phyloP scores from a whole-genome alignment of 1,284 basidiomycete genomes.

The Microbotryum saponariae region DNA sequence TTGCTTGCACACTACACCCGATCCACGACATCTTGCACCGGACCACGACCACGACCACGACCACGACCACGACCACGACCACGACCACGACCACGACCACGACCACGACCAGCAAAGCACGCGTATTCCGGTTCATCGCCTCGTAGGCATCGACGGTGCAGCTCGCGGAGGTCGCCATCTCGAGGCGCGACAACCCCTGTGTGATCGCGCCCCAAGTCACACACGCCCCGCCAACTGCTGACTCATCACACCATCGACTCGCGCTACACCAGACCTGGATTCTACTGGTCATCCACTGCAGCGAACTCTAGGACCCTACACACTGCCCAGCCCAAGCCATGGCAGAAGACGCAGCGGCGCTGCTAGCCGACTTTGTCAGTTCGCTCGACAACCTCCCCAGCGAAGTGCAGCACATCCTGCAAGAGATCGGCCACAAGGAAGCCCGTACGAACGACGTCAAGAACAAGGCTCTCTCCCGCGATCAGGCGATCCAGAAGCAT shows the following conservation, averaged over 20 bases:
- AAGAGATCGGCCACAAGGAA: slow-evolving; percentile 36
- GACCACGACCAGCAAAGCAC: no score
- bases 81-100: no score
- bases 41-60: no score
- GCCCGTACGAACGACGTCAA: slow-evolving; percentile 28
- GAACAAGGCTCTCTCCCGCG: slow-evolving; percentile 20
- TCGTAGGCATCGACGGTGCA: no score
- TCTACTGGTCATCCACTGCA: background rate
- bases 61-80: no score
- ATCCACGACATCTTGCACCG: no score
- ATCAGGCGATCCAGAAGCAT: slow-evolving; percentile 30
- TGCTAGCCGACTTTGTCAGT: slow-evolving; percentile 35
- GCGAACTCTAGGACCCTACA: background rate
- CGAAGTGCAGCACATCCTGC: slow-evolving; percentile 36
- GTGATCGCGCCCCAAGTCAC: no score
- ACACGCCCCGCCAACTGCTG: no score
- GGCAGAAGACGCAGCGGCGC: slow-evolving; percentile 32
- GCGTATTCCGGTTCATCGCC: no score
- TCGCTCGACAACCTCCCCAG: slow-evolving; percentile 37
- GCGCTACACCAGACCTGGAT: background rate
- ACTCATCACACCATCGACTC: background rate
- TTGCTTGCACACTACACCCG: no score
- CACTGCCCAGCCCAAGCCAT: background rate
- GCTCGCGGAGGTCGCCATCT: no score
- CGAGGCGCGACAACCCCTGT: no score